Base-by-base conservation (phyloP, 257 asterid species). In the Nicotiana knightiana region DNA sequence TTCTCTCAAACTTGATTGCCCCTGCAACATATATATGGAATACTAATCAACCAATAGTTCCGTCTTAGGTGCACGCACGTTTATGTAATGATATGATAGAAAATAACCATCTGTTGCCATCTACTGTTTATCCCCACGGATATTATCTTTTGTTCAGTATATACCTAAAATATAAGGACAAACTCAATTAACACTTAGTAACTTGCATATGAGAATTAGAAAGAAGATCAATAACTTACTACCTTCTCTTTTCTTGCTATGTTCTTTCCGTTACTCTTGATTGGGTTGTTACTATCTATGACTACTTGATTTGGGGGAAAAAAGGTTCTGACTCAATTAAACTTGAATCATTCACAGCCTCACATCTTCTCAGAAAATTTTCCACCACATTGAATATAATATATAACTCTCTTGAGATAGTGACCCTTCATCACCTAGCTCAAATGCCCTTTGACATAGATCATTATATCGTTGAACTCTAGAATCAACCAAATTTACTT, bases 361-460 rank as follows among this genome's bases (percentile, higher is more conserved):
- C 83, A 81, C 89, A 86, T 85, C 82, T 86, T 86, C 86, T 82
- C 67, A 86, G 66, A 85, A 86, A 85, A 68, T 82, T 86, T 78
- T 83, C 84, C 83, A 89, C 33, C 11, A 85, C 88, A 83, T 78
- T 35, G 33, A 71, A 80, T 67, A 86, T 86, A 33, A 86, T 68
- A 65, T 33, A 48, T 81, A 87, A 18, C 83, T 83, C 84, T 85
- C 92, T 83, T 86, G 90, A 83, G 85, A 86, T 66, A 86, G 46
- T 0, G 91, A 89, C 80, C 87, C 91, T 83, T 83, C 92, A 79
- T 85, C 86, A 63, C 88, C 89, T 71, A 89, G 81, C 77, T 80
- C 59, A 81, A 87, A 80, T 18, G 80, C 87, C 53, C 55, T 83
- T 77, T 83, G 84, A 80, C 83, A 87, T 68, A 87, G 48, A 63